These are phyloP conservation scores for Hericium coralloides DNA, from an alignment of 768 basidiomycete species.

Conservation along the genomic window DNA sequence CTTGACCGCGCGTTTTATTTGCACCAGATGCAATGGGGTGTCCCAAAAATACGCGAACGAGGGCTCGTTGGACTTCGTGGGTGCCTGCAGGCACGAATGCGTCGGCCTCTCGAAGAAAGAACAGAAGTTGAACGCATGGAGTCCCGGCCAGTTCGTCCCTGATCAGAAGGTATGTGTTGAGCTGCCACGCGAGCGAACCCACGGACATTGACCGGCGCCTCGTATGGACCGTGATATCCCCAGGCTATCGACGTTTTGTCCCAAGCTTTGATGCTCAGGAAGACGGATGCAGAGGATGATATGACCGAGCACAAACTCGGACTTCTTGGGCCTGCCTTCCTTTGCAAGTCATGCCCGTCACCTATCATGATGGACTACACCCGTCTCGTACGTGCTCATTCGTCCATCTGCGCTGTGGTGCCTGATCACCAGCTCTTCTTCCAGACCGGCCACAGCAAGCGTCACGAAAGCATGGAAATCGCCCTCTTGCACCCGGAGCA, in stretches of 20 bases:
- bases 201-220: not conserved
- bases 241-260: conserved; percentile 10
- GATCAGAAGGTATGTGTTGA: conserved; percentile 41
- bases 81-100: conserved; percentile 55
- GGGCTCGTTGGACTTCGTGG: conserved; percentile 45
- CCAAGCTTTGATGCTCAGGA: not conserved
- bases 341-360: conserved; percentile 8
- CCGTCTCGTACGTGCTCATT: conserved; percentile 4
- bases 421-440: not conserved
- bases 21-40: conserved; percentile 38
- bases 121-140: conserved; percentile 32
- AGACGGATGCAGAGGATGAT: not conserved
- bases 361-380: conserved; percentile 9
- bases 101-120: conserved; percentile 16
- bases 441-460: conserved; percentile 7
- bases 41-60: conserved; percentile 27
- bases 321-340: not conserved
- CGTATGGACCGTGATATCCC: not conserved
- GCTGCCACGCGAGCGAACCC: not conserved
- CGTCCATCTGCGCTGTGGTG: not conserved
- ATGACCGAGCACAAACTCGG: not conserved
- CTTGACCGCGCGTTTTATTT: conserved; percentile 50
- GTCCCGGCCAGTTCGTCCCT: conserved; percentile 40
- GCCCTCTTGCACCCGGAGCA: not conserved
- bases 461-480: conserved; percentile 10